phyloP scores from a whole-genome alignment of 2,329 filamentous ascomycete species.

The Fusarium sp. region DNA sequence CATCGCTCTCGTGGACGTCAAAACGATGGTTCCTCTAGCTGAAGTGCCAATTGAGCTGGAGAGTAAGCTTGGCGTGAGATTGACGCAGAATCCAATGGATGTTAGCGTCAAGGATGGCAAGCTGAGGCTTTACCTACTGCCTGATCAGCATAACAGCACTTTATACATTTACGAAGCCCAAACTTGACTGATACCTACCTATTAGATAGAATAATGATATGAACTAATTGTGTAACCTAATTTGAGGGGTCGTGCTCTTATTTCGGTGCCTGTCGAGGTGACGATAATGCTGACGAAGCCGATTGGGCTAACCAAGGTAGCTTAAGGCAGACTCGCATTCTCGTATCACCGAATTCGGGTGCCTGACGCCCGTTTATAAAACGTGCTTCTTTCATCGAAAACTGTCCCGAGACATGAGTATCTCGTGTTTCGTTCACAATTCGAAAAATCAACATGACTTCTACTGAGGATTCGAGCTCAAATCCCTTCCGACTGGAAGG shows the following conservation, averaged over 20 bases:
- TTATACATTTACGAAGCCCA: constrained; percentile 60
- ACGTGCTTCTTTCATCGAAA: background rate
- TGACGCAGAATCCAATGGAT: constrained; percentile 62
- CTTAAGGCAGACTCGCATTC: constrained; percentile 23
- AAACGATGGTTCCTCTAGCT: constrained; percentile 56
- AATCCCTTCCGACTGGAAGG: constrained; percentile 9
- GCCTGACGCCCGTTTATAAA: constrained; percentile 17
- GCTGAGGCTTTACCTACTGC: constrained; percentile 58
- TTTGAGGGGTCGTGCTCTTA: background rate
- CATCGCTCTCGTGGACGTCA: constrained; percentile 58
- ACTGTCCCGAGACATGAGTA: background rate
- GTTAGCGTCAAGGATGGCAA: constrained; percentile 55
- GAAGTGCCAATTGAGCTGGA: constrained; percentile 58
- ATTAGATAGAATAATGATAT: background rate
- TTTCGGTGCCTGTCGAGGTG: constrained; percentile 28
- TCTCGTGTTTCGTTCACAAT: background rate
- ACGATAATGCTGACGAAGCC: constrained; percentile 16
- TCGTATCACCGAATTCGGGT: constrained; percentile 16
- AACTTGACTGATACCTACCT: constrained; percentile 6
- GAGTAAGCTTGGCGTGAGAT: constrained; percentile 50
- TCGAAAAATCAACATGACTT: constrained; percentile 8
- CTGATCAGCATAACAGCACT: constrained; percentile 58
- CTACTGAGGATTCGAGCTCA: background rate
- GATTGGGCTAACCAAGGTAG: background rate
- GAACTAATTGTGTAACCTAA: background rate